Evolutionary conservation across 2,329 filamentous ascomycete species (phyloP), one percentile per base, ranked within the genome.

Genomic region (Alternaria sp.): DNA sequence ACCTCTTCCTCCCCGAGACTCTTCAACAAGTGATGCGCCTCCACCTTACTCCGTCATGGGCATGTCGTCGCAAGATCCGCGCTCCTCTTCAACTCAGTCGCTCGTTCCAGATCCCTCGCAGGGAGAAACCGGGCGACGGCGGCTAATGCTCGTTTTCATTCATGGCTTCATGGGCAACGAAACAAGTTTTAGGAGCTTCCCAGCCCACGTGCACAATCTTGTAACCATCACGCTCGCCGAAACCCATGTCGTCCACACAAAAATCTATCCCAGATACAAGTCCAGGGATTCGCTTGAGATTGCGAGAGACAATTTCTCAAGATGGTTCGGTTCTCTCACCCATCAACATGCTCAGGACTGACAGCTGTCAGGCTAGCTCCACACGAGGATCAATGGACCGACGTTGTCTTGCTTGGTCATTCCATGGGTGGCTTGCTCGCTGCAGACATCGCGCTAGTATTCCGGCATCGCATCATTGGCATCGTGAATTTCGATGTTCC

Each of bases 101-200:
- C 77, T 85, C 8, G 69, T 79, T 5, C 82, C 82, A 23, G 74
- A 80, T 30, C 71, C 72, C 12, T 69, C 77, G 5, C 45, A 62
- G 30, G 70, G 74, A 13, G 68, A 75, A 26, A 65, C 70, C 10
- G 76, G 78, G n/a, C 77, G 80, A 23, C 81, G 88, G 54, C 86
- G 84, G 25, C 83, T 97, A 23, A 85, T 97, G 2, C 77, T 97
- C 21, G 83, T 97, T 57, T 97, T 93, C 77, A 89, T 97, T 59
- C 94, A 97, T 82, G 93, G 94, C 64, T 97, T 96, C 81, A 91
- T 96, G 85, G 93, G 94, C 55, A 91, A 92, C 63, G 92, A 96
- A 78, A 91, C 91, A 30, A 96, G 92, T 61, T 97, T 97, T 76
- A 88, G 90, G 65, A 92, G 91, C 47, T 97, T 97, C 71, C 94